Evolutionary conservation across 495 filamentous ascomycete species (phyloP).

Genomic region (Sordaria brevicollis): DNA sequence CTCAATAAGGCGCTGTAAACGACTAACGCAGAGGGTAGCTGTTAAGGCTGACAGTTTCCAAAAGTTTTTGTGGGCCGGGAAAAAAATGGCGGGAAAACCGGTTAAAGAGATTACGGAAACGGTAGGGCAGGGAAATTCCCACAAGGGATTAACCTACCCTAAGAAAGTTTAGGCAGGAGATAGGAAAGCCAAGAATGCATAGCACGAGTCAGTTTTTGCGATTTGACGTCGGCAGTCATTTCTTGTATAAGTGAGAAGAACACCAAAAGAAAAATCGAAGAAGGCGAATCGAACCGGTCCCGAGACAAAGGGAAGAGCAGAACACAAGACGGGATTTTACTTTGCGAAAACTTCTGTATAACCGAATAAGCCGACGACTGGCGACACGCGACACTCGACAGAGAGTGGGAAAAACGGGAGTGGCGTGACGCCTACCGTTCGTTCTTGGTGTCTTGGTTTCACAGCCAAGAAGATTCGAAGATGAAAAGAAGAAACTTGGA

Average conservation of each 20-base stretch:
- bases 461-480: not conserved
- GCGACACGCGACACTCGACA: not conserved
- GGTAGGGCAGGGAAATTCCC: not conserved
- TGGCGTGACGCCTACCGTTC: not conserved
- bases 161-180: not conserved
- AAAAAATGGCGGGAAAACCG: too few species aligned
- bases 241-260: too few species aligned
- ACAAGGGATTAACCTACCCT: not conserved
- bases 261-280: not conserved
- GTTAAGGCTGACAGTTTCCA: too few species aligned
- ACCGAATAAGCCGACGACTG: too few species aligned
- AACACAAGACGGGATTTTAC: not conserved
- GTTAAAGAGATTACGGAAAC: not conserved
- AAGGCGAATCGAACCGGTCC: not conserved
- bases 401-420: not conserved
- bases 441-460: not conserved
- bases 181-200: not conserved
- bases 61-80: too few species aligned
- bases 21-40: too few species aligned
- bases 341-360: not conserved
- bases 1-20: too few species aligned
- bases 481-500: not conserved
- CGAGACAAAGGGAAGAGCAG: not conserved
- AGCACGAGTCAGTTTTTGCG: not conserved
- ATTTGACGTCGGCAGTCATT: too few species aligned